Base-by-base conservation (phyloP, 1,284 basidiomycete genomes). In the Austroboletus olivaceoglutinosus region DNA sequence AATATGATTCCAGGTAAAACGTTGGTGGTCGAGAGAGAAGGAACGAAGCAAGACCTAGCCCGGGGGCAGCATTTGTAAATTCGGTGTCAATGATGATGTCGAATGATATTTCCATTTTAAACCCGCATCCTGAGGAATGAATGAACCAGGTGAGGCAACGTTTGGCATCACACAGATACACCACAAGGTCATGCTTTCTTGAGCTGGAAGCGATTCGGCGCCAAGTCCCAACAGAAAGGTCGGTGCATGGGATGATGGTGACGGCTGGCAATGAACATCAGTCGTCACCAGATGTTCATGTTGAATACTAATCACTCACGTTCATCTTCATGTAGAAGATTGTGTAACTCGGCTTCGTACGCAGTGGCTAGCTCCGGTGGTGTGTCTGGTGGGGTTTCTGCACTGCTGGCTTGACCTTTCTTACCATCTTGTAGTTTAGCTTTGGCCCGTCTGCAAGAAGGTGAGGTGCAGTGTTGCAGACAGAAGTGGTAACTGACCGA, bases 41-140 rank as follows among this genome's bases (percentile, higher is more conserved):
- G 62, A 91, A 83, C 0, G 80, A 74, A 4, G 82, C 84, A 16
- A 80, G 70, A 21, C 78, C 86, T 13, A 77, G 73, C 21, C 80
- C 82, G 16, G 82, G 78, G 25, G 77, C 70, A 15, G 75, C 68
- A 53, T 81, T 77, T 23, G 74, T 70, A 66, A 88, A 83, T 48
- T 81, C 76, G 7, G 81, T 77, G 40, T 81, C 73, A 19, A 75
- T 56, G 53, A 91, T 82, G 54, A 66, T 75, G 50, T 81, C 74
- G 64, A 86, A 89, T 5, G 85, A 78, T n/a, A 90, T 76, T 56
- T 87, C 85, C 84, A 91, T 91, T 68, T 91, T 90, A 76, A 89
- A 91, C 33, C 85, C 81, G 57, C 77, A 78, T 25, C 86, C 86
- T 2, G 71, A 75, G 16, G 85, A 85, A 39, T 83, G 79, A 54